These are phyloP conservation scores for Neurospora sp. DNA, from an alignment of 495 filamentous ascomycete genomes.

Conservation along the genomic window DNA sequence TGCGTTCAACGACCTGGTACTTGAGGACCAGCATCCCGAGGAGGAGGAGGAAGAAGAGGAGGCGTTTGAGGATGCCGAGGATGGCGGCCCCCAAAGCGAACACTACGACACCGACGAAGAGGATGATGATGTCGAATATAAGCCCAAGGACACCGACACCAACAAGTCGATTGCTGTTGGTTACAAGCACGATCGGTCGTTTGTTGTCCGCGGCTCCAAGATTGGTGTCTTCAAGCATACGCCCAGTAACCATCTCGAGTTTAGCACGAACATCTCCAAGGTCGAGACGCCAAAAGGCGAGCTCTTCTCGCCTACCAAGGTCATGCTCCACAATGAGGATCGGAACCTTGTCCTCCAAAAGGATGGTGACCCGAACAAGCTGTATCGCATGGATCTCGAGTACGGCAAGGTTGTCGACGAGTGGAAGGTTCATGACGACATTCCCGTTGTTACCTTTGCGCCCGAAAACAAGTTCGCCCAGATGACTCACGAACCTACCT, in stretches of 20 bases:
- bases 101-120: slow-evolving; percentile 91
- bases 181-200: slow-evolving; percentile 94
- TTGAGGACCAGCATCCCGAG: slow-evolving; percentile 64
- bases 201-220: slow-evolving; percentile 92
- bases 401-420: slow-evolving; percentile 99
- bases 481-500: slow-evolving; percentile 91
- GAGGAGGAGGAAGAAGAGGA: slow-evolving; percentile 54
- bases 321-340: slow-evolving; percentile 95
- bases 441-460: slow-evolving; percentile 78
- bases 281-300: slow-evolving; percentile 82
- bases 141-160: slow-evolving; percentile 68
- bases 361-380: slow-evolving; percentile 68
- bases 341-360: slow-evolving; percentile 89
- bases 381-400: slow-evolving; percentile 98
- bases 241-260: slow-evolving; percentile 82
- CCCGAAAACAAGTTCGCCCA: slow-evolving; percentile 98
- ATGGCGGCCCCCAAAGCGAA: slow-evolving; percentile 44
- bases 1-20: slow-evolving; percentile 87
- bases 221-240: slow-evolving; percentile 99
- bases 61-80: slow-evolving; percentile 53
- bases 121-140: slow-evolving; percentile 67
- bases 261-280: slow-evolving; percentile 95
- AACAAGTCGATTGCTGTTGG: slow-evolving; percentile 97
- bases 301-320: slow-evolving; percentile 88
- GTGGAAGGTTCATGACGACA: slow-evolving; percentile 99